Evolutionary conservation across 352 stramenopile genomes (phyloP), one percentile per base, ranked within the genome.

Genomic region (Pythium graminicola): DNA sequence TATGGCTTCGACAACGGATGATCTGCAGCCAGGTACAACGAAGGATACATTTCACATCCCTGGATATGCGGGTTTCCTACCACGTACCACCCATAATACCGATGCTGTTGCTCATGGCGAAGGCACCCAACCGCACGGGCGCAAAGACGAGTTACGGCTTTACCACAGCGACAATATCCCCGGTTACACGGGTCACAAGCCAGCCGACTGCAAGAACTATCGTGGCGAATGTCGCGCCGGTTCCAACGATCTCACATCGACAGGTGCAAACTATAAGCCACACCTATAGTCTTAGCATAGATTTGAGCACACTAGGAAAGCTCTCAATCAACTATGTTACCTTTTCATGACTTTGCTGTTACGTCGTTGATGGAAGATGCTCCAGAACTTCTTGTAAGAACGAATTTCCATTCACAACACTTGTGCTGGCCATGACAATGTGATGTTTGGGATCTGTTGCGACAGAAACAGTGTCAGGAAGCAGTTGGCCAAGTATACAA

Each of bases 121-220:
- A 42, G 73, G 76, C 13, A 60, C 62, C 0, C 40, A 73, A 26
- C 39, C 62, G 17, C 77, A 64, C 13, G 64, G 61, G 1, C 67
- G 72, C 17, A 64, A 63, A 11, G 66, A 70, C 45, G 67, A 69
- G 13, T 54, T 92, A 23, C 73, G 78, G n/a, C 62, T 95, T 16
- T 93, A 82, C 54, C 66, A 93, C 54, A 82, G 57, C 53, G 78
- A 92, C 50, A 92, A 95, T 44, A 58, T 95, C 13, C 81, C 85
- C 0, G 82, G 82, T 0, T 95, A 95, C 64, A 85, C 81, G 8
- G 81, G 85, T 1, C 77, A 91, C 67, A 87, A 89, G 28, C 76
- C 82, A 0, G 61, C 76, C 19, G 76, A 88, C 57, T 87, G 76
- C 62, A 64, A 51, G n/a, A 93, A 93, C 60, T 88, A 88, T 49